Percentiles rank a stretch among this genome's conserved stretches.
phyloP scores from a whole-genome alignment of 306 rosid genomes.

The Alnus rubra region DNA sequence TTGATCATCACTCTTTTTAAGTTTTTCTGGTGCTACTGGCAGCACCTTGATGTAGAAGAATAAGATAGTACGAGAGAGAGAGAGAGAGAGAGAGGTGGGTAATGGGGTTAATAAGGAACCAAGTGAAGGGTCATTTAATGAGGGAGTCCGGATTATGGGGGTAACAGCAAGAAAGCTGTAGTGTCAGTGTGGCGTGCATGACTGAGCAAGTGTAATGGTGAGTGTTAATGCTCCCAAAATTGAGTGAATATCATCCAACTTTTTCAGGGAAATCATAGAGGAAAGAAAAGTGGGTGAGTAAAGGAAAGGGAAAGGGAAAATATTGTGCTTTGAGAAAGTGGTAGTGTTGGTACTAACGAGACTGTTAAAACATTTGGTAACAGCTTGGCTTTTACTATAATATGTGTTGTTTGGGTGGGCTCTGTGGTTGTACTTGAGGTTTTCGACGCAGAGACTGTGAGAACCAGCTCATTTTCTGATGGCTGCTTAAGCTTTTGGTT shows the following conservation, averaged over 20 bases:
- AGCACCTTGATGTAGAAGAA: slow-evolving; percentile 18
- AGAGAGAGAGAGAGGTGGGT: background rate
- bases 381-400: slow-evolving; percentile 36
- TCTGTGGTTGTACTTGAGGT: slow-evolving; percentile 17
- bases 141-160: slow-evolving; percentile 32
- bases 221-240: slow-evolving; percentile 37
- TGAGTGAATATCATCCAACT: slow-evolving; percentile 38
- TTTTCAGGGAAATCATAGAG: slow-evolving; percentile 25
- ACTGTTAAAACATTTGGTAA: slow-evolving; percentile 33
- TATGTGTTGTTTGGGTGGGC: background rate
- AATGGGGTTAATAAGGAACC: slow-evolving; percentile 28
- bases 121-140: slow-evolving; percentile 45
- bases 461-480: slow-evolving; percentile 30
- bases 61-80: slow-evolving; percentile 30
- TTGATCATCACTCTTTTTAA: slow-evolving; percentile 40
- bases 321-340: slow-evolving; percentile 8
- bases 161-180: slow-evolving; percentile 42
- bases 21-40: slow-evolving; percentile 25
- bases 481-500: slow-evolving; percentile 28
- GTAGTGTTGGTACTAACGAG: slow-evolving; percentile 15
- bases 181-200: slow-evolving; percentile 85
- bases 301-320: slow-evolving; percentile 18
- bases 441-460: slow-evolving; percentile 22
- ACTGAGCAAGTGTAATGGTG: slow-evolving; percentile 46
- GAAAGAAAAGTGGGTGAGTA: slow-evolving; percentile 24